Conservation (phyloP, 805 yeast genomes). For the Ogataea pilisensis region DNA sequence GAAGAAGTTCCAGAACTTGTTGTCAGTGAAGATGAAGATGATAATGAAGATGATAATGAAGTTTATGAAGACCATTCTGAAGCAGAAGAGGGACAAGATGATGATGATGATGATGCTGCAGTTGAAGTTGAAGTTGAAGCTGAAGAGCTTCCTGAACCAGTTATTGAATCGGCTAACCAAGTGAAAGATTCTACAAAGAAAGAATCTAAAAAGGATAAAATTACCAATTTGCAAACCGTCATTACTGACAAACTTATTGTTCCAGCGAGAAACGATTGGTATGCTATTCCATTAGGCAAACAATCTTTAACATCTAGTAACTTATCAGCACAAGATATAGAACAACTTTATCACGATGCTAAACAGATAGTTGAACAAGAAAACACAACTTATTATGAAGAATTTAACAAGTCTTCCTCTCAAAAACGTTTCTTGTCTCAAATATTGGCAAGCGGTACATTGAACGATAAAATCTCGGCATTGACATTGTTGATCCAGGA, state of each 20-base stretch:
- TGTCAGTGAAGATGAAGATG: conserved; percentile 33
- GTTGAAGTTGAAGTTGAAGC: conserved; percentile 29
- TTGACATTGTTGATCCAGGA: conserved; percentile 89
- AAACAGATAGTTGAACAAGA: conserved; percentile 63
- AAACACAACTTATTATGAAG: conserved; percentile 65
- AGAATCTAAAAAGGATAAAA: conserved; percentile 23
- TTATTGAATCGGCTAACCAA: conserved; percentile 19
- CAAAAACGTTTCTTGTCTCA: conserved; percentile 87
- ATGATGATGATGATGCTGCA: conserved; percentile 32
- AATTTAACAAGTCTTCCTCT: conserved; percentile 68
- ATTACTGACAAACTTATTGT: conserved; percentile 52
- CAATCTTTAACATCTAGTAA: conserved; percentile 28
- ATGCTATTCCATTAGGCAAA: conserved; percentile 45
- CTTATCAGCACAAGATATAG: conserved; percentile 52
- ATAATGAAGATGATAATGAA: no score
- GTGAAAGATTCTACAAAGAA: conserved; percentile 4
- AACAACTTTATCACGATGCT: conserved; percentile 62
- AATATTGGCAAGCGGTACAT: conserved; percentile 86
- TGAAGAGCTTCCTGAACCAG: conserved; percentile 24
- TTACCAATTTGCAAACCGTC: conserved; percentile 42
- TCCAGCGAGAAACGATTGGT: conserved; percentile 74
- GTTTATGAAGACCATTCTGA: conserved; percentile 34
- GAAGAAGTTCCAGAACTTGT: conserved; percentile 37
- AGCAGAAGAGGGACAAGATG: conserved; percentile 23
- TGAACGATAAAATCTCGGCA: conserved; percentile 92